Evolutionary conservation across 2,329 filamentous ascomycete species (phyloP), one percentile per base, ranked within the genome.

Genomic region (Pleoardoris graminearum): DNA sequence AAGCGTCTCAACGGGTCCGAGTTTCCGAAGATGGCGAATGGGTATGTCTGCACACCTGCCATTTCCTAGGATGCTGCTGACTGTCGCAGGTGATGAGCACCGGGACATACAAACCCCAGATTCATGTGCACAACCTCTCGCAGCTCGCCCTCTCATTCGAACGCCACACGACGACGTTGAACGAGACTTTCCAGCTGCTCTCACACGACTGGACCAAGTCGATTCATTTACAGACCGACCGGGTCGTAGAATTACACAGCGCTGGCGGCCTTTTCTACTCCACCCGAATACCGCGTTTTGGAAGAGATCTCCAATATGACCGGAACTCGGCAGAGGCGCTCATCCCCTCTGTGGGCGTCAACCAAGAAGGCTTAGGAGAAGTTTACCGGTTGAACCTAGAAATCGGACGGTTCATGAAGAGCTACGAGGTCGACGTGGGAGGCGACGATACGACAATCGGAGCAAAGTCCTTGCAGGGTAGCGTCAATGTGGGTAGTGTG

Each of bases 121-220:
- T 97, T 53, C 94, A 97, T 70, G 88, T 90, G n/a, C 95, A 99
- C 75, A 91, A 96, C 70, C 84, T 97, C 5, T 89, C 92, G 32
- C 91, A 97, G 69, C 82, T 97, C 19, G 93, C 93, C 8, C 83
- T 99, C n/a, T 96, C 92, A 7, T 99, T 88, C 74, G 85, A 91
- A 29, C 87, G 94, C 50, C 94, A 99, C 74, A 99, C 95, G 1
- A 89, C 90, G 59, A 88, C 90, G 7, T 82, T 97, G 36, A 99
- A 99, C 71, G 87, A 92, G 59, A 95, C 90, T 1, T 97, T 99
- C 71, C 79, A 90, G 29, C 82, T 99, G 5, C 85, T 97, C 29
- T 94, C 91, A 1, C 83, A 85, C 61, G 94, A 99, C 74, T 97
- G 96, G 74, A 88, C 90, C 44, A 99, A 99, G 76, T 96, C 91